A percentile compares a stretch with the other conserved stretches of the same genome.
phyloP scores from a whole-genome alignment of 169 alveolate genomes.

The Plasmodium vinckei region DNA sequence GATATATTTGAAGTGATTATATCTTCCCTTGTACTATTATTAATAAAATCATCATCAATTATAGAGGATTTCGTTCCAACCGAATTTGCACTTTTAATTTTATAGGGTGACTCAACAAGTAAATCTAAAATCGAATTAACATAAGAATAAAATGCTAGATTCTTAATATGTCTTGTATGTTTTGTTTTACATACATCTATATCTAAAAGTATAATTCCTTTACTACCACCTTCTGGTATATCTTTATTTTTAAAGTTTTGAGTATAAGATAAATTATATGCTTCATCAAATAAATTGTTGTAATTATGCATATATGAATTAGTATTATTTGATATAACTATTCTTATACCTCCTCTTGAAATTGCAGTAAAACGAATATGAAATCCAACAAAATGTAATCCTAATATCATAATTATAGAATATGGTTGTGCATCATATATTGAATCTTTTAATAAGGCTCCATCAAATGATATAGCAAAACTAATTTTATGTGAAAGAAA shows the following conservation, averaged over 20 bases:
- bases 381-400: conserved; percentile 88
- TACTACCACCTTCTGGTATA: conserved; percentile 90
- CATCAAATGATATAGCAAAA: conserved; percentile 82
- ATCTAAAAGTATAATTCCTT: conserved; percentile 88
- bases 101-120: background rate
- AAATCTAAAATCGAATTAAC: conserved; percentile 54
- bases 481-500: conserved; percentile 80
- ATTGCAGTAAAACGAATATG: conserved; percentile 86
- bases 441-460: conserved; percentile 77
- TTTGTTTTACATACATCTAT: conserved; percentile 36
- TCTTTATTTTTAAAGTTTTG: conserved; percentile 89
- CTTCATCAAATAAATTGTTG: conserved; percentile 86
- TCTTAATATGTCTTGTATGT: conserved; percentile 50
- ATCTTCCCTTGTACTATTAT: background rate
- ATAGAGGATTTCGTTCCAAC: background rate
- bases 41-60: background rate
- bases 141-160: conserved; percentile 57
- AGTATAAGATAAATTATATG: conserved; percentile 86
- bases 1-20: background rate
- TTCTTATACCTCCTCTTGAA: conserved; percentile 89
- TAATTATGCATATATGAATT: conserved; percentile 84
- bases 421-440: conserved; percentile 84
- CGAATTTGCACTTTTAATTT: background rate
- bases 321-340: conserved; percentile 85
- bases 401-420: conserved; percentile 84